Base-by-base conservation (phyloP, 2,329 filamentous ascomycete genomes). In the Penicillium sp. region DNA sequence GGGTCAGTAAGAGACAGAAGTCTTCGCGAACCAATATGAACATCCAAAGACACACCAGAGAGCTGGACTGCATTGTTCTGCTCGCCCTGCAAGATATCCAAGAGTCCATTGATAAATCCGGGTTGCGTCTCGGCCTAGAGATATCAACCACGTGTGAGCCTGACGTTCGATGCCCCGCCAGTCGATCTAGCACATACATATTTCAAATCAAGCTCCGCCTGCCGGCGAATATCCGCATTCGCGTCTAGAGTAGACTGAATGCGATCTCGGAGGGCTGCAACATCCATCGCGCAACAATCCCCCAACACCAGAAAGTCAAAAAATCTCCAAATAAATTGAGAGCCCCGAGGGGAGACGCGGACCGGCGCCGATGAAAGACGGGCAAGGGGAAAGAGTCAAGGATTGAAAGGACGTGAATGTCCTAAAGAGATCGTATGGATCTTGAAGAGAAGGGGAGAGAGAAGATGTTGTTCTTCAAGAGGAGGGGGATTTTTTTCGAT, bases 41-140 rank as follows among this genome's bases (percentile, higher is more conserved):
- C 27, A 27, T 38, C 18, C 49, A 44, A 35, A 60, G 64, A 79
- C 86, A 70, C 88, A 97, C 93, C 90, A 58, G 93, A 93, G 55
- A 97, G 82, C 69, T 92, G 88, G 65, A 97, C 85, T 60, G 87
- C 87, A 68, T 86, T 82, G 65, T 96, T 89, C 76, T 92, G 89
- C 77, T 99, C 94, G 59, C 84, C 83, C 77, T 95, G 88, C 65
- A 97, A 81, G 68, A 99, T 91, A 72, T 95, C 90, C 68, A 97
- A 82, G 60, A 97, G 85, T 66, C 90, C 90, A 75, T 94, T 90
- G 72, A 90, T 88, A 75, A 99, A 97, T 63, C 92, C 92, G 58
- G 89, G 82, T 75, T 92, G 87, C 66, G 90, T 86, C 79, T 97
- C 93, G 72, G 94, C 91, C 91, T 97, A 68, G 50, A 63, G 44